phyloP scores from a whole-genome alignment of 441 rosid species.

The Bruguiera hainesii region DNA sequence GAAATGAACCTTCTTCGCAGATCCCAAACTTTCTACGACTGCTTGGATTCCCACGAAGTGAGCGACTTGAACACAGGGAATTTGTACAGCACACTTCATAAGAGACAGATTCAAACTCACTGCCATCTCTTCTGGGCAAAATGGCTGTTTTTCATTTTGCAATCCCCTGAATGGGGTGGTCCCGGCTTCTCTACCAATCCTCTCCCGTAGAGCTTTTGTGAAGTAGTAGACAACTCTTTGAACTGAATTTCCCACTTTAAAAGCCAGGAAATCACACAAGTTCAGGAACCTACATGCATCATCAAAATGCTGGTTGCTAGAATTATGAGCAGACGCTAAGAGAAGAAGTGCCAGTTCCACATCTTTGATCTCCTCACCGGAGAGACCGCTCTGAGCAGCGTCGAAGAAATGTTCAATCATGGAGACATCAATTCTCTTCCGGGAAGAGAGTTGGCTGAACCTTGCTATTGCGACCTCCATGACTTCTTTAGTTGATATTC shows the following conservation, averaged over 20 bases:
- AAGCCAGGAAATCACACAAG: slow-evolving; percentile 26
- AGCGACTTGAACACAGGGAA: slow-evolving; percentile 26
- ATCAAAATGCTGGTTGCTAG: slow-evolving; percentile 17
- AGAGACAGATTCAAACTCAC: neutral
- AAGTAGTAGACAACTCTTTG: slow-evolving; percentile 29
- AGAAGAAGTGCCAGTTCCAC: slow-evolving; percentile 26
- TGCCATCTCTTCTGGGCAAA: slow-evolving; percentile 15
- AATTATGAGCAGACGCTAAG: slow-evolving; percentile 26
- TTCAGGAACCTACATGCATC: slow-evolving; percentile 19
- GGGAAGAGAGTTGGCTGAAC: slow-evolving; percentile 20
- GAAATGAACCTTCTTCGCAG: slow-evolving; percentile 24
- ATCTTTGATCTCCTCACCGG: slow-evolving; percentile 19
- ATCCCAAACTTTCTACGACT: slow-evolving; percentile 21
- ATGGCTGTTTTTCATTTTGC: slow-evolving; percentile 1
- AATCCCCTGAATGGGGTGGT: neutral
- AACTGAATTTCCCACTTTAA: slow-evolving; percentile 20
- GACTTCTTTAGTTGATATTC: slow-evolving; percentile 19
- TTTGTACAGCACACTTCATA: slow-evolving; percentile 1
- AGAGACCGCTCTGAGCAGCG: slow-evolving; percentile 1
- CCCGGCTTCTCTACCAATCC: slow-evolving; percentile 19
- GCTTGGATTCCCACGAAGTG: slow-evolving; percentile 31
- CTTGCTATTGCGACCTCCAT: slow-evolving; percentile 21
- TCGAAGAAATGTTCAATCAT: slow-evolving; percentile 10
- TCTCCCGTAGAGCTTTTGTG: slow-evolving; percentile 24
- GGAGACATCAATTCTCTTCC: slow-evolving; percentile 2